Evolutionary conservation across 2,329 filamentous ascomycete genomes (phyloP).

Genomic region (Trichoderma sp.): DNA sequence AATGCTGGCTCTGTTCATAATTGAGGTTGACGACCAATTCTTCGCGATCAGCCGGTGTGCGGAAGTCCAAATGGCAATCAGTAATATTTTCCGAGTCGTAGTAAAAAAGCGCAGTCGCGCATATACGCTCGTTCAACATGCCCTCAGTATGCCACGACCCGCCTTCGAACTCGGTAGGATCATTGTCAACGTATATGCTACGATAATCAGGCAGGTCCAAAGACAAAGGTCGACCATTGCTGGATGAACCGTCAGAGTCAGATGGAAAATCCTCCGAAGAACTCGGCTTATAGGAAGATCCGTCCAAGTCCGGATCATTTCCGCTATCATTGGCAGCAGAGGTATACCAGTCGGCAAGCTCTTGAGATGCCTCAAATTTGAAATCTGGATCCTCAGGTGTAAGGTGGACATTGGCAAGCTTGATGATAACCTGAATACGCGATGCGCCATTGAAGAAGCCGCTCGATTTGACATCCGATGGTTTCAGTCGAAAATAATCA

Average conservation of each 20-base stretch:
- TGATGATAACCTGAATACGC: slow-evolving; percentile 60
- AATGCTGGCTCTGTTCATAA: slow-evolving; percentile 35
- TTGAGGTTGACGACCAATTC: slow-evolving; percentile 26
- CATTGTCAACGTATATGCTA: background rate
- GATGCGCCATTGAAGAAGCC: slow-evolving; percentile 31
- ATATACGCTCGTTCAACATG: slow-evolving; percentile 59
- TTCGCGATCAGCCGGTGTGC: slow-evolving; percentile 37
- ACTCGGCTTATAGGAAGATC: background rate
- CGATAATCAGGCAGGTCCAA: background rate
- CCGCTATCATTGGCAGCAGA: background rate
- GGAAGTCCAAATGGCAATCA: slow-evolving; percentile 49
- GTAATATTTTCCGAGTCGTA: slow-evolving; percentile 60
- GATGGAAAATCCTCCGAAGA: background rate
- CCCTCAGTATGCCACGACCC: slow-evolving; percentile 42
- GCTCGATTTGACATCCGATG: slow-evolving; percentile 27
- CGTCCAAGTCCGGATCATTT: background rate
- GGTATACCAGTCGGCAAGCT: slow-evolving; percentile 8
- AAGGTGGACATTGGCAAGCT: slow-evolving; percentile 60
- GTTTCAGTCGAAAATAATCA: slow-evolving; percentile 6
- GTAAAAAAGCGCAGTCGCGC: slow-evolving; percentile 61
- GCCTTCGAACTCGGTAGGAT: slow-evolving; percentile 40
- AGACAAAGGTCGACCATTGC: background rate
- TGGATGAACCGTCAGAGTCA: background rate
- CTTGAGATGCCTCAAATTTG: background rate
- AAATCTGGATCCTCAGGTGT: slow-evolving; percentile 51